Conservation (phyloP, 106 monocot genomes). For the Posidonia australis region DNA sequence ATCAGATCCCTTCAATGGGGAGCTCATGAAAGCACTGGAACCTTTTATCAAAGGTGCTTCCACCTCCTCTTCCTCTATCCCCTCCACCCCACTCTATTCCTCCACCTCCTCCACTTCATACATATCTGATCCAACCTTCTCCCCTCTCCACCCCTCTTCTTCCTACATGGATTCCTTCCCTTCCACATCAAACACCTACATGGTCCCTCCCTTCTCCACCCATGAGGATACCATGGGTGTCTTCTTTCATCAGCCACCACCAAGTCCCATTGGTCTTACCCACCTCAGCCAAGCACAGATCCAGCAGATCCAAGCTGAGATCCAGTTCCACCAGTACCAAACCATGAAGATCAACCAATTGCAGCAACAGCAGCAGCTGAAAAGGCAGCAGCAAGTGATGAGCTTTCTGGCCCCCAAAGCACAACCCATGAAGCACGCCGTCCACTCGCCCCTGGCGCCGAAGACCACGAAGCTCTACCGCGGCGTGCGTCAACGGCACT, state of each 20-base stretch:
- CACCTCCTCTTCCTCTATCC: conserved; percentile 2
- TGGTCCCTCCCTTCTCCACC: conserved; percentile 3
- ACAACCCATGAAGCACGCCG: conserved; percentile 54
- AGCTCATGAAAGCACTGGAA: conserved; percentile 43
- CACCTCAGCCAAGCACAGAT: conserved; percentile 45
- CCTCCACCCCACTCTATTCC: neutral
- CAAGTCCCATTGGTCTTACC: conserved; percentile 21
- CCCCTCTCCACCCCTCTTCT: neutral
- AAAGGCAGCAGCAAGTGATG: neutral
- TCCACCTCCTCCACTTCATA: neutral
- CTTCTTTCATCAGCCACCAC: neutral
- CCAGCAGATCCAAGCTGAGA: conserved; percentile 60
- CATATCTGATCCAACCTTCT: neutral
- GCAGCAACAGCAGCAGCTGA: conserved; percentile 8
- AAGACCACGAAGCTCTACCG: conserved; percentile 47
- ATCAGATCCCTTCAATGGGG: conserved; percentile 26
- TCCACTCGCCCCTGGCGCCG: neutral
- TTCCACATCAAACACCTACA: neutral
- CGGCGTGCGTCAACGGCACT: conserved; percentile 61
- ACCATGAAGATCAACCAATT: conserved; percentile 2
- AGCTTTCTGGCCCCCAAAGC: conserved; percentile 28
- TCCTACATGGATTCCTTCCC: neutral
- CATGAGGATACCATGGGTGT: neutral
- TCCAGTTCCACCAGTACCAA: conserved; percentile 33
- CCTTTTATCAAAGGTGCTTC: conserved; percentile 51